Evolutionary conservation across 2,329 filamentous ascomycete genomes (phyloP), one percentile per base, ranked within the genome.

Genomic region (Colletotrichum zoysiae): DNA sequence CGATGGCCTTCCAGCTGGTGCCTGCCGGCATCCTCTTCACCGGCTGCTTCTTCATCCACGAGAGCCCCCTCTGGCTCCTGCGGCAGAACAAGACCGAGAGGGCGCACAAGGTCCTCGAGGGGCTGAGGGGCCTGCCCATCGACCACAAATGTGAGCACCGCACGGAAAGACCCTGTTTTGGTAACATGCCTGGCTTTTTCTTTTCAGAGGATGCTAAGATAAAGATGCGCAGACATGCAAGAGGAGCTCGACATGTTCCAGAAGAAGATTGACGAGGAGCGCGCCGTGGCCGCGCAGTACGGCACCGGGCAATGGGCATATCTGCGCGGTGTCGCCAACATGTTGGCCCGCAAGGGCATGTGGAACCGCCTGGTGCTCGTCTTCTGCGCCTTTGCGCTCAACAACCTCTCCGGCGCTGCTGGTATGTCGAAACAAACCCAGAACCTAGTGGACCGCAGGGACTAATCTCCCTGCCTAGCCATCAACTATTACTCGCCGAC

Each of bases 191-290:
- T n/a, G 44, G 44, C 2, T 3, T 46, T 8, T n/a, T n/a, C 20
- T 46, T n/a, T 46, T 9, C 8, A 23, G 23, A 5, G 16, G 16
- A 56, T 23, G 2, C 40, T 65, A 16, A 65, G 4, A 14, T 20
- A 1, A 1, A 4, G 20, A 5, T 1, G 18, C 3, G 30, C 18
- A 67, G 65, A 67, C 50, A 81, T 89, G 23, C 82, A 84, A 65
- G 82, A 84, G 60, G 86, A 88, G 53, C 77, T 88, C 62, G 80
- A 82, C 6, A 84, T 86, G 74, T 85, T 88, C 26, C 77, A 78
- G 40, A 76, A 71, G 42, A 76, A 81, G 64, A 77, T 83, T 0
- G 74, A 75, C 0, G 81, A 83, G 26, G 82, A 84, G 56, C 73
- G 75, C 1, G 44, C 75, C 0, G 74, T 83, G 42, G 76, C 81